Conservation (phyloP, 1,139 yeast genomes). For the Candida sp. region DNA sequence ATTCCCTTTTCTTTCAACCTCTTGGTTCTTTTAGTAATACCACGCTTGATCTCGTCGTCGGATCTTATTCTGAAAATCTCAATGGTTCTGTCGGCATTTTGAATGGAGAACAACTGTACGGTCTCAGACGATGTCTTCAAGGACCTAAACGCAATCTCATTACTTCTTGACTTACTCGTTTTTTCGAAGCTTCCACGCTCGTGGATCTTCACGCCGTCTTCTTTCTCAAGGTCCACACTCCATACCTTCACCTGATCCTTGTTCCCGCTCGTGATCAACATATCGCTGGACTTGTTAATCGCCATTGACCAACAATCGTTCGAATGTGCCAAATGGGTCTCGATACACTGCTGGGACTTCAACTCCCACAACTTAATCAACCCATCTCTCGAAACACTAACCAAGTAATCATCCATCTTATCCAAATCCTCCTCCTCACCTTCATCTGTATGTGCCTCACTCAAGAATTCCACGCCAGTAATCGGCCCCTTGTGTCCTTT, state of each 20-base stretch:
- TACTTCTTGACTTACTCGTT: constrained; percentile 78
- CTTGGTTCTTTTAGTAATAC: constrained; percentile 77
- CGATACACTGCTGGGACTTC: constrained; percentile 87
- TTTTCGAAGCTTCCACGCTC: constrained; percentile 77
- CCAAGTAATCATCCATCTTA: constrained; percentile 67
- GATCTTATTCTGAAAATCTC: constrained; percentile 82
- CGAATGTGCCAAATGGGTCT: constrained; percentile 92
- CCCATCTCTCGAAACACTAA: constrained; percentile 89
- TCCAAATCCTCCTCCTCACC: constrained; percentile 53
- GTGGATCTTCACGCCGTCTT: constrained; percentile 55
- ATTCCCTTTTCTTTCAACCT: constrained; percentile 74
- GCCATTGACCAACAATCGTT: constrained; percentile 94
- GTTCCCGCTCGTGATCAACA: constrained; percentile 74
- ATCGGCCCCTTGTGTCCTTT: constrained; percentile 92
- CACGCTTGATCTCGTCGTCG: constrained; percentile 80
- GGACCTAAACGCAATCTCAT: constrained; percentile 57
- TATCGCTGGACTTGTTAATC: constrained; percentile 36
- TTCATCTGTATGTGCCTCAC: constrained; percentile 35
- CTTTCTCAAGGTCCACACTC: constrained; percentile 60
- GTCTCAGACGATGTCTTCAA: constrained; percentile 18
- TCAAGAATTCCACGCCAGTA: constrained; percentile 66
- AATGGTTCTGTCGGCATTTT: constrained; percentile 80
- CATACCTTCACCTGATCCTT: constrained; percentile 87
- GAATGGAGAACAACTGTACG: constrained; percentile 63
- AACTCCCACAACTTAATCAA: constrained; percentile 92